These are phyloP conservation scores for Pholiota molesta DNA, from an alignment of 768 basidiomycete genomes.

Conservation along the genomic window DNA sequence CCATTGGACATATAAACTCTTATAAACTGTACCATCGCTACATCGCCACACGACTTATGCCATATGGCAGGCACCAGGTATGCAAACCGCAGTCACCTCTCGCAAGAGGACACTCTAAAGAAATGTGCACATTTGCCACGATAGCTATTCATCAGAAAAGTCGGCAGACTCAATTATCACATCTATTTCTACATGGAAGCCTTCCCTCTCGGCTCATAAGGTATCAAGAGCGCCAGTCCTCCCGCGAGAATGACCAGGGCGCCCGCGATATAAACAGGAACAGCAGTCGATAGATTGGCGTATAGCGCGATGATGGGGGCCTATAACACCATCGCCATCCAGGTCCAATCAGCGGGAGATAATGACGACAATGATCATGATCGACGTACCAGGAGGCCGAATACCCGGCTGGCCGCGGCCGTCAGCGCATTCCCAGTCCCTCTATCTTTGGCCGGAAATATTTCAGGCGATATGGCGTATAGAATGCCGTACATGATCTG, in stretches of 20 bases:
- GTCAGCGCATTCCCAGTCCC: conserved; percentile 74
- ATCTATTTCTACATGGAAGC: conserved; percentile 64
- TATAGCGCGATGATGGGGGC: conserved; percentile 75
- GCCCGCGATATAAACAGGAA: conserved; percentile 75
- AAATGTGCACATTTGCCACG: neutral
- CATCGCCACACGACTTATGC: neutral
- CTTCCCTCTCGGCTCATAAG: conserved; percentile 77
- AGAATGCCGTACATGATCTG: conserved; percentile 78
- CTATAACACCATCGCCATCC: conserved; percentile 31
- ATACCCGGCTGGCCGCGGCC: conserved; percentile 61
- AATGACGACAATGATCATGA: neutral
- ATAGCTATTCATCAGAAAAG: neutral
- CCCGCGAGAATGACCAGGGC: conserved; percentile 66
- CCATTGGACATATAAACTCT: neutral
- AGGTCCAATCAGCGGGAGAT: neutral
- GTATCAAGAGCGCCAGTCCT: conserved; percentile 60
- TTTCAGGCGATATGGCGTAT: conserved; percentile 68
- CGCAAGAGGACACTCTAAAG: neutral
- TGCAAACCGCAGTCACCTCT: neutral
- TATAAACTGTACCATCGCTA: neutral
- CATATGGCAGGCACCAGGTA: neutral
- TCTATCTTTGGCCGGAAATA: conserved; percentile 71
- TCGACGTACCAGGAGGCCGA: conserved; percentile 64
- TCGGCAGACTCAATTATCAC: neutral
- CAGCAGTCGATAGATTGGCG: conserved; percentile 62